Evolutionary conservation across 306 rosid species (phyloP).

Genomic region (Castanea crenata): DNA sequence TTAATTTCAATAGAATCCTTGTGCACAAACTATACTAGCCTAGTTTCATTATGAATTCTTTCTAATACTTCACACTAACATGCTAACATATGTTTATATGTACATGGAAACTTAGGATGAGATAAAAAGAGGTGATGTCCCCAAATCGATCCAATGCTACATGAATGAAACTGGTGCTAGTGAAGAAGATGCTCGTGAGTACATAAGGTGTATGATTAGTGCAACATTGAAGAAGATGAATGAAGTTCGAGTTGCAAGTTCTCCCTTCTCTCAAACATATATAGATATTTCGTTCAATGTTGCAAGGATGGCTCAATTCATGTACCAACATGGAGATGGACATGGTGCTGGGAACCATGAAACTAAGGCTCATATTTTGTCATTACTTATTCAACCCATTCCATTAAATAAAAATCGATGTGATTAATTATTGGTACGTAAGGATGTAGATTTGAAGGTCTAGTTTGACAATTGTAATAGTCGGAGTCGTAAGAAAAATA

Average conservation of each 20-base stretch:
- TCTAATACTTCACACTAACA: background rate
- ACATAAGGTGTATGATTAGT: background rate
- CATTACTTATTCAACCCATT: background rate
- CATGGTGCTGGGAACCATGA: background rate
- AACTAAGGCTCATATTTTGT: background rate
- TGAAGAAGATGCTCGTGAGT: constrained; percentile 7
- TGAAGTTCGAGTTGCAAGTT: background rate
- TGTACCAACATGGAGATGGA: constrained; percentile 13
- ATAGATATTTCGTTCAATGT: background rate
- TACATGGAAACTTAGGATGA: background rate
- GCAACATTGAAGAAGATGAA: constrained; percentile 15
- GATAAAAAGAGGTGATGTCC: constrained; percentile 9
- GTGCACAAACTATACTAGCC: background rate
- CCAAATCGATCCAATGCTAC: constrained; percentile 16
- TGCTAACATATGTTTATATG: too few species aligned
- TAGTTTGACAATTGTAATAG: too few species aligned
- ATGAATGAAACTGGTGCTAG: background rate
- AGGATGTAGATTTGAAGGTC: too few species aligned
- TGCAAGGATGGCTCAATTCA: constrained; percentile 8
- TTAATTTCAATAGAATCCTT: too few species aligned
- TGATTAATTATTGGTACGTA: too few species aligned
- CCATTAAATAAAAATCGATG: too few species aligned
- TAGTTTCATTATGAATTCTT: background rate
- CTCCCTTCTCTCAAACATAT: background rate
- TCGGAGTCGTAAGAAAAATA: too few species aligned